Evolutionary conservation across 2,329 filamentous ascomycete genomes (phyloP), one percentile per base, ranked within the genome.

Genomic region (Neonectria coccinea): DNA sequence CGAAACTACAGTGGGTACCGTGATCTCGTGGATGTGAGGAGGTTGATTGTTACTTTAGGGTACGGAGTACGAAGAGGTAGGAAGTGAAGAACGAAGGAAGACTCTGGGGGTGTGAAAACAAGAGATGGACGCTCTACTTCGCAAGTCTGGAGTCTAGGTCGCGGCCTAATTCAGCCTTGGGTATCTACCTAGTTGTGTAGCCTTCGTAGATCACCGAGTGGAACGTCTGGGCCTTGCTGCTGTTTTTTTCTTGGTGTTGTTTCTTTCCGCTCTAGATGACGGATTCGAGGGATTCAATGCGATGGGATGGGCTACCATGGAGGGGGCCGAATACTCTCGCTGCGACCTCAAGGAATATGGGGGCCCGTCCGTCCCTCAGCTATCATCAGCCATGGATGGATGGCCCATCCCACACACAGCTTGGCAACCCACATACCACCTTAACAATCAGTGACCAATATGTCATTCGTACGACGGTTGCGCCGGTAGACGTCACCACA

Each of bases 1-100:
- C 54, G 69, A 73, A 73, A 70, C 71, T 65, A 59, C 33, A 54
- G 69, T 73, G 70, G 70, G 62, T 65, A 71, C 65, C 56, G 22
- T 59, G 59, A 57, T 61, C 55, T 56, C 62, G 56, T 59, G 39
- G 54, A 36, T 54, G 44, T 8, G 51, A 25, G 29, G 42, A 55
- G 51, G 45, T 9, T 22, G 22, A 48, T 48, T 48, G 22, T 29
- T 47, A 48, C 29, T 9, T 29, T 14, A 22, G 27, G 27, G 12
- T 48, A 33, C 44, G 9, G 29, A 29, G 29, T 29, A 29, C 29
- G 29, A 25, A 25, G 25, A 25, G 29, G 18, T 12, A 18, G 27
- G 27, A 16, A 29, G 25, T 27, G 47, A 50, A 50, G 27, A 39
- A 6, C n/a, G 10, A 42, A 6, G n/a, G 10, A 42, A 20, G 39